Evolutionary conservation across 2,329 filamentous ascomycete species (phyloP), one percentile per base, ranked within the genome.

Genomic region (Stagonosporopsis rhizophila): DNA sequence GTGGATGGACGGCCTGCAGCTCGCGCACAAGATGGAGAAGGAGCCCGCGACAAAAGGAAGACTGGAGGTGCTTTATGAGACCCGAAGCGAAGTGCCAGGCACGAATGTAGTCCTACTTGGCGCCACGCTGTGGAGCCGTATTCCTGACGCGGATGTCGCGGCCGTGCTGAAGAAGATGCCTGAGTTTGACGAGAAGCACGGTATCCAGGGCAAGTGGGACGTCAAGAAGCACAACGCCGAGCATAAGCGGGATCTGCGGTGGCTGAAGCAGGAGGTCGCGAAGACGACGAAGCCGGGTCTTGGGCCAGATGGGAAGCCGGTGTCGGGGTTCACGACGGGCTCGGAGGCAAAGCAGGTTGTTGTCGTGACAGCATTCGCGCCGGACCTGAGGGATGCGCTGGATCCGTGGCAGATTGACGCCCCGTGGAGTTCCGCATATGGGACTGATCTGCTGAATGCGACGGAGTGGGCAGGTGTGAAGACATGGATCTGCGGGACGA

Each of bases 291-390:
- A 41, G 17, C 40, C 40, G 8, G 23, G 19, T 11, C 14, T 45
- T 20, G 52, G 45, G 9, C 40, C n/a, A 0, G 45, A 41, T 38
- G 52, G 45, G 20, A 45, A 55, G 6, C 49, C 57, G 12, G 38
- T 52, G 6, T 34, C 52, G 9, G 41, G 39, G 6, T 27, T 51
- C 6, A 14, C 20, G 22, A 15, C 46, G 11, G 40, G 20, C 4
- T 9, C 32, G 14, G 30, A 44, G 35, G 30, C 44, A 5, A 58
- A 55, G n/a, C 58, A 63, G 35, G 50, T 86, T 6, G 55, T 87
- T 0, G 78, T 87, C 0, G 78, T 82, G 0, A 87, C 84, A 0
- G 83, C 87, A 49, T 85, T 87, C 63, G 83, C 84, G 2, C 85
- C 85, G 1, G 81, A 75, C n/a, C 60, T 82, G 0, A 59, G 77